Evolutionary conservation across 257 asterid species (phyloP).

Genomic region (Paulownia fortunei): DNA sequence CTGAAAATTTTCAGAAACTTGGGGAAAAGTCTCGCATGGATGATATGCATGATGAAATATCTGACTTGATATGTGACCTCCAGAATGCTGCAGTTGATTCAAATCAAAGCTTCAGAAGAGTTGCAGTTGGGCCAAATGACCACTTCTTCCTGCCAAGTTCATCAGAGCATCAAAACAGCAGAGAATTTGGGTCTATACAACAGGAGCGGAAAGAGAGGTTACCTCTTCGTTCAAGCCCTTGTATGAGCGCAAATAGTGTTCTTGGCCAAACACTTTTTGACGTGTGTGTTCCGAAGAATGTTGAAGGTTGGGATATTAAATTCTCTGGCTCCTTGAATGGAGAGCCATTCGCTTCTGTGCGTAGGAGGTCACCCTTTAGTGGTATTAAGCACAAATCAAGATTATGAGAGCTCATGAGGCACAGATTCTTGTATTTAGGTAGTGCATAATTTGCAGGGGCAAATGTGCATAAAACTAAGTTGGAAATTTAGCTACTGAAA

Average conservation of each 20-base stretch:
- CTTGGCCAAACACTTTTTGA: conserved; percentile 86
- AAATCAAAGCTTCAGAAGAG: conserved; percentile 79
- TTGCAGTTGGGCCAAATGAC: conserved; percentile 76
- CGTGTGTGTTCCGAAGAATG: conserved; percentile 83
- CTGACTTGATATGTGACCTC: conserved; percentile 82
- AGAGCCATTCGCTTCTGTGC: conserved; percentile 65
- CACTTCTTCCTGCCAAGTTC: conserved; percentile 87
- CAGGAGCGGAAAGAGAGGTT: conserved; percentile 61
- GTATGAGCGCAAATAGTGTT: conserved; percentile 68
- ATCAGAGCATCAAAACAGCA: conserved; percentile 47
- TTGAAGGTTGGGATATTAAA: conserved; percentile 92
- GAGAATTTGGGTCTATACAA: conserved; percentile 44
- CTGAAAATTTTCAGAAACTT: conserved; percentile 60
- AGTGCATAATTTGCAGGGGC: neutral
- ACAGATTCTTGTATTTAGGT: conserved; percentile 2
- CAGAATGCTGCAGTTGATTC: conserved; percentile 91
- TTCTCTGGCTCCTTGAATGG: conserved; percentile 75
- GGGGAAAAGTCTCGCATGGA: conserved; percentile 60
- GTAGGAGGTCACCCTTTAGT: conserved; percentile 57
- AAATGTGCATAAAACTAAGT: neutral
- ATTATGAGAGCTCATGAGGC: conserved; percentile 49
- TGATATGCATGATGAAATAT: conserved; percentile 57
- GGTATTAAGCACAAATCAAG: conserved; percentile 65
- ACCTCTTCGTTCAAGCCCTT: conserved; percentile 53
- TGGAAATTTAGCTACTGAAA: neutral